Conservation (phyloP, 108 stramenopile species). For the Tribonema minus region DNA sequence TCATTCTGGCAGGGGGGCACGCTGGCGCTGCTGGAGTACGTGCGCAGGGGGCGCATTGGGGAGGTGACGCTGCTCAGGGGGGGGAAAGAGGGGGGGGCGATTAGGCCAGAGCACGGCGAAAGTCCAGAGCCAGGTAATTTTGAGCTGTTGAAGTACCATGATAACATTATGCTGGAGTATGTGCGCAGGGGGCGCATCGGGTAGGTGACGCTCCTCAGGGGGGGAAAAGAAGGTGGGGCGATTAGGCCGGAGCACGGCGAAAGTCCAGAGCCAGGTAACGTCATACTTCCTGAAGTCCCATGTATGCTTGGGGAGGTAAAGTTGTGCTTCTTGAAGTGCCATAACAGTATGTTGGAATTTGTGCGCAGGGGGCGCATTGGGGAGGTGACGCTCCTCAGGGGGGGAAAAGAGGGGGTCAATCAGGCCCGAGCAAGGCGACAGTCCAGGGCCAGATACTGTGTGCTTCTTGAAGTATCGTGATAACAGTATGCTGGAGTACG, state of each 20-base stretch:
- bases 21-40: slow-evolving; percentile 64
- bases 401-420: too few relatives aligned
- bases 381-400: too few relatives aligned
- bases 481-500: slow-evolving; percentile 67
- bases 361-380: neutral
- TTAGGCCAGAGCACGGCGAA: neutral
- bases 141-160: neutral
- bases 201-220: too few relatives aligned
- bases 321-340: too few relatives aligned
- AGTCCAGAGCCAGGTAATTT: neutral
- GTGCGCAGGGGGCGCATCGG: neutral
- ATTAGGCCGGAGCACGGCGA: neutral
- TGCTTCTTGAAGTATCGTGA: neutral
- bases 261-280: neutral
- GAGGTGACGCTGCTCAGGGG: too few relatives aligned
- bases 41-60: neutral
- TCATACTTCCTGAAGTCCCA: neutral
- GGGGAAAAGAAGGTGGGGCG: too few relatives aligned
- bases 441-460: neutral
- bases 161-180: slow-evolving; percentile 68
- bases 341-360: slow-evolving; percentile 68
- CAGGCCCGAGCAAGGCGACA: neutral
- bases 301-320: too few relatives aligned
- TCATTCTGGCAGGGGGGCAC: slow-evolving; percentile 97
- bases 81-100: too few relatives aligned